phyloP scores from a whole-genome alignment of 495 filamentous ascomycete genomes.

The Bryoglossum gracile region DNA sequence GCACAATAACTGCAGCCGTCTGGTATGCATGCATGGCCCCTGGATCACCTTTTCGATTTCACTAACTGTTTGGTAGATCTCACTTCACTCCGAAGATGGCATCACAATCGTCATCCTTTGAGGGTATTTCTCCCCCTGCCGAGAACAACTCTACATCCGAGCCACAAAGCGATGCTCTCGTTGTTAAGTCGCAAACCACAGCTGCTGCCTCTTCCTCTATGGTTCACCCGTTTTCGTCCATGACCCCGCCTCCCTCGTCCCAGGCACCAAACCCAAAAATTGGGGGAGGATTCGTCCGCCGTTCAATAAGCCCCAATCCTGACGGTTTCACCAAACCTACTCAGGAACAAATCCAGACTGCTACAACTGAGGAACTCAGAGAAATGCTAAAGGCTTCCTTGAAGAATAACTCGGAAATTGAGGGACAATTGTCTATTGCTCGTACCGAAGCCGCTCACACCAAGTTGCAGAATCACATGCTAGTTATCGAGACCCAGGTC shows the following conservation, averaged over 20 bases:
- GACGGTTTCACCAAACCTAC: too few relatives aligned
- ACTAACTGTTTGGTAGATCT: neutral
- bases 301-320: too few relatives aligned
- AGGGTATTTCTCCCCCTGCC: slow-evolving; percentile 11
- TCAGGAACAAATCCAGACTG: slow-evolving; percentile 55
- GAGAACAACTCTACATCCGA: slow-evolving; percentile 20
- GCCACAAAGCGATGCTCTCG: slow-evolving; percentile 10
- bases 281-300: too few relatives aligned
- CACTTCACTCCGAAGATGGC: too few relatives aligned
- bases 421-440: slow-evolving; percentile 50
- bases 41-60: too few relatives aligned
- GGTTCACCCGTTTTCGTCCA: slow-evolving; percentile 27
- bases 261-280: slow-evolving; percentile 40
- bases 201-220: slow-evolving; percentile 8
- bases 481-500: slow-evolving; percentile 79
- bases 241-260: slow-evolving; percentile 72
- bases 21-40: too few relatives aligned
- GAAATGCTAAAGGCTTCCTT: slow-evolving; percentile 42
- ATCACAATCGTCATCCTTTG: slow-evolving; percentile 16
- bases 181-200: slow-evolving; percentile 8
- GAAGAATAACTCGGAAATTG: slow-evolving; percentile 52
- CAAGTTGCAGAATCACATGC: slow-evolving; percentile 83
- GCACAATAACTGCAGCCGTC: too few relatives aligned
- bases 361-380: slow-evolving; percentile 51
- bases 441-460: slow-evolving; percentile 84